Percentiles rank a stretch among this genome's conserved stretches.
Conservation (phyloP, 768 basidiomycete genomes). For the Pulveroboletus frians region DNA sequence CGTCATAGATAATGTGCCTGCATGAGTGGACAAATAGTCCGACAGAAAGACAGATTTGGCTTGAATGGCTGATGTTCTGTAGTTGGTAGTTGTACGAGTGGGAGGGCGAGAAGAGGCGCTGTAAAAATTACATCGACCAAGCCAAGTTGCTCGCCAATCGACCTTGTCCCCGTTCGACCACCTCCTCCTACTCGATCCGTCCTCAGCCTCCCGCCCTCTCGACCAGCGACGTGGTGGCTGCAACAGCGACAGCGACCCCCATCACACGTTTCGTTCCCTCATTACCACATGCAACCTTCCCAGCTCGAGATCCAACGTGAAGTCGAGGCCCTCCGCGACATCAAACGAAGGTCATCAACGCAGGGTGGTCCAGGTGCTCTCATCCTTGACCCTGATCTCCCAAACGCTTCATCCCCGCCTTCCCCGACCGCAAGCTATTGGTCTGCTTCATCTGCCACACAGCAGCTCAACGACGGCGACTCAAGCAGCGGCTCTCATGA, state of each 20-base stretch:
- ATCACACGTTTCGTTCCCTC: slow-evolving; percentile 12
- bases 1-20: slow-evolving; percentile 8
- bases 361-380: slow-evolving; percentile 73
- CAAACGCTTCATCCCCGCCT: slow-evolving; percentile 58
- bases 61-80: slow-evolving; percentile 16
- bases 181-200: not conserved
- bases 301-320: slow-evolving; percentile 83
- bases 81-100: slow-evolving; percentile 6
- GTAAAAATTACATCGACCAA: slow-evolving; percentile 10
- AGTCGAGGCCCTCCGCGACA: slow-evolving; percentile 79
- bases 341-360: slow-evolving; percentile 76
- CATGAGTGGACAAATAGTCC: slow-evolving; percentile 3
- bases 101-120: not conserved
- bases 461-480: slow-evolving; percentile 41
- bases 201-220: not conserved
- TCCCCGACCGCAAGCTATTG: slow-evolving; percentile 55
- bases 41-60: slow-evolving; percentile 17
- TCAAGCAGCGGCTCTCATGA: slow-evolving; percentile 39
- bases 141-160: not conserved
- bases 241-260: slow-evolving; percentile 10
- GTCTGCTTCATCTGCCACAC: slow-evolving; percentile 32
- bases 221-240: slow-evolving; percentile 2
- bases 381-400: slow-evolving; percentile 88
- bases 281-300: slow-evolving; percentile 58
- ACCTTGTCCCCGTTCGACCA: not conserved